A percentile compares a stretch with the other conserved stretches of the same genome.
Evolutionary conservation across 345 rosid genomes (phyloP).

Genomic region (Syzygium oleosum): DNA sequence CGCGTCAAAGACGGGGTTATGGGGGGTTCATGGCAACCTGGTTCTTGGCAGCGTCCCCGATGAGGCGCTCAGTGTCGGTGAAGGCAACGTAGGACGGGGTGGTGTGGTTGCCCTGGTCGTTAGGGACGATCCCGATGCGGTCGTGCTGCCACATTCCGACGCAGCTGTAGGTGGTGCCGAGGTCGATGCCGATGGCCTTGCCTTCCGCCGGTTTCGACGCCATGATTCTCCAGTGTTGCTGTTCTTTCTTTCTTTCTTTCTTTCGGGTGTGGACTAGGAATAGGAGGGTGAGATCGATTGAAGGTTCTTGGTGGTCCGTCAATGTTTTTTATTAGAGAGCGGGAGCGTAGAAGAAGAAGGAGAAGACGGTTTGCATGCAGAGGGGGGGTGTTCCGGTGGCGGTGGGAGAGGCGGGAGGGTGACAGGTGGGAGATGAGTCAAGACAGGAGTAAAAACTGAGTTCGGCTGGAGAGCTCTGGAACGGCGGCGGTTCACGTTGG

Average conservation of each 20-base stretch:
- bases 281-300: no score
- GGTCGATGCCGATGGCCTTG: slow-evolving; percentile 17
- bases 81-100: slow-evolving; percentile 27
- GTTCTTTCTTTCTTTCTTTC: no score
- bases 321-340: no score
- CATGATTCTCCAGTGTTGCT: no score
- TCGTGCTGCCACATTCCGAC: slow-evolving; percentile 19
- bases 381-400: background rate
- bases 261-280: no score
- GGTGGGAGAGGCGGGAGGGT: background rate
- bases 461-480: background rate
- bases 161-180: slow-evolving; percentile 25
- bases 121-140: slow-evolving; percentile 20
- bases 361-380: background rate
- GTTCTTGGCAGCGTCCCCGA: slow-evolving; percentile 24
- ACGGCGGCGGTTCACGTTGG: background rate
- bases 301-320: no score
- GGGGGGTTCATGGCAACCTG: slow-evolving; percentile 26
- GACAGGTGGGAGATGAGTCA: background rate
- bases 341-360: background rate
- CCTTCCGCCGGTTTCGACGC: no score
- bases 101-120: slow-evolving; percentile 23
- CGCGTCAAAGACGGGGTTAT: slow-evolving; percentile 18
- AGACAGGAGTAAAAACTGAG: background rate
- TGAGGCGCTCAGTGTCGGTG: slow-evolving; percentile 21